These are phyloP conservation scores for Coemansia sp. DNA, from an alignment of 192 early-diverging fungal species.

Conservation along the genomic window DNA sequence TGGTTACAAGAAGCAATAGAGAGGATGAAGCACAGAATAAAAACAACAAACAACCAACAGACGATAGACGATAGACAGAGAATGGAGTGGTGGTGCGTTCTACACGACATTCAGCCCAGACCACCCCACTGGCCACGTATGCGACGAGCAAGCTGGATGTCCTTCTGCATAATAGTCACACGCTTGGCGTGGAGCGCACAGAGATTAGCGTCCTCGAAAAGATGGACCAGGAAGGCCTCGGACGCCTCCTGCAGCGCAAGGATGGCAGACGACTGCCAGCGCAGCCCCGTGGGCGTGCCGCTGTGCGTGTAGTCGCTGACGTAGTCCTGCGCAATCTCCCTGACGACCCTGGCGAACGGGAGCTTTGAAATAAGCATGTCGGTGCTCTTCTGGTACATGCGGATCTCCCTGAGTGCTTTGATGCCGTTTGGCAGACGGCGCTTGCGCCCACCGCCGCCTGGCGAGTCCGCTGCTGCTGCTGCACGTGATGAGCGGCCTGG, in stretches of 20 bases:
- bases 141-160: conserved; percentile 87
- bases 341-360: conserved; percentile 83
- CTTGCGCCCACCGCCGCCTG: conserved; percentile 16
- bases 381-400: conserved; percentile 81
- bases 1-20: background rate
- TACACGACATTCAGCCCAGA: conserved; percentile 40
- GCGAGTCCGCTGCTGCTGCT: conserved; percentile 7
- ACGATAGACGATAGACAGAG: too few relatives aligned
- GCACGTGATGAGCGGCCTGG: background rate
- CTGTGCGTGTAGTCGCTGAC: conserved; percentile 42
- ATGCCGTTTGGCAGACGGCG: conserved; percentile 59
- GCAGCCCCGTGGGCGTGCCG: conserved; percentile 44
- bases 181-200: conserved; percentile 95
- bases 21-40: background rate
- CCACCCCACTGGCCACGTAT: conserved; percentile 85
- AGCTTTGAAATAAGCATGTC: conserved; percentile 79
- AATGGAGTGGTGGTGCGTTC: too few relatives aligned
- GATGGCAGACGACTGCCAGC: conserved; percentile 79
- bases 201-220: conserved; percentile 91
- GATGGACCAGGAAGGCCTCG: conserved; percentile 80
- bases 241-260: conserved; percentile 79
- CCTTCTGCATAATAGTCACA: conserved; percentile 90
- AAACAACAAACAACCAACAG: background rate
- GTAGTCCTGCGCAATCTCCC: conserved; percentile 65
- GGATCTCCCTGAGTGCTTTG: conserved; percentile 81